A percentile compares a stretch with the other conserved stretches of the same genome.
phyloP scores from a whole-genome alignment of 2,329 filamentous ascomycete species.

The Pseudocercospora fijiensis region DNA sequence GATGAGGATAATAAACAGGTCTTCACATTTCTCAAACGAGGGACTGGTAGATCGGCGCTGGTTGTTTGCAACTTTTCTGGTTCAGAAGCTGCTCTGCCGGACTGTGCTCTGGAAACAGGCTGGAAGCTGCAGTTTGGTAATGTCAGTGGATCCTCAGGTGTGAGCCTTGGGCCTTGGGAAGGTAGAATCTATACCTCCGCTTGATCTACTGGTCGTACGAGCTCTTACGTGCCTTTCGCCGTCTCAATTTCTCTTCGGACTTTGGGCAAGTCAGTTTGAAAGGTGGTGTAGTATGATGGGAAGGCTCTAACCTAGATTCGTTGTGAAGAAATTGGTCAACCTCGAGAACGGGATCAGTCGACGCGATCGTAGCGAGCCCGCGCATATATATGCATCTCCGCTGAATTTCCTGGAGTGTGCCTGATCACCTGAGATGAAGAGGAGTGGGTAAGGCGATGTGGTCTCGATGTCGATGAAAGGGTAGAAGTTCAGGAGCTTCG shows the following conservation, averaged over 20 bases:
- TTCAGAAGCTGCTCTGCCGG: neutral
- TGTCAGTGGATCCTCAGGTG: constrained; percentile 37
- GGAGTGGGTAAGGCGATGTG: neutral
- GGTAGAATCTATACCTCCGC: neutral
- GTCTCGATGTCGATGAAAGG: neutral
- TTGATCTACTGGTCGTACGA: neutral
- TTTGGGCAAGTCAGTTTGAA: neutral
- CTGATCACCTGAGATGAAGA: neutral
- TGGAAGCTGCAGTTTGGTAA: constrained; percentile 1
- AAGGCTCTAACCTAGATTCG: neutral
- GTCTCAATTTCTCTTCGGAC: neutral
- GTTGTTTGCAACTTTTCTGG: constrained; percentile 1
- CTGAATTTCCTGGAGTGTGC: neutral
- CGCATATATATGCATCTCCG: neutral
- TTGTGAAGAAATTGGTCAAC: neutral
- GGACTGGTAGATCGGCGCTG: neutral
- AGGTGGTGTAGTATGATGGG: neutral
- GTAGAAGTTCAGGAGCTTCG: neutral
- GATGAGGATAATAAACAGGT: constrained; percentile 16
- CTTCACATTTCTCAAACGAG: constrained; percentile 9
- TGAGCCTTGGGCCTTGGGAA: neutral
- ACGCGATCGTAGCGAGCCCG: neutral
- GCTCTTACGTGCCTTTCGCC: neutral
- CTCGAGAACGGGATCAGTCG: neutral
- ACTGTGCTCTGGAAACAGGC: neutral